A percentile compares a stretch with the other conserved stretches of the same genome.
Evolutionary conservation across 2,329 filamentous ascomycete species (phyloP).

Genomic region (Claviceps maximensis): DNA sequence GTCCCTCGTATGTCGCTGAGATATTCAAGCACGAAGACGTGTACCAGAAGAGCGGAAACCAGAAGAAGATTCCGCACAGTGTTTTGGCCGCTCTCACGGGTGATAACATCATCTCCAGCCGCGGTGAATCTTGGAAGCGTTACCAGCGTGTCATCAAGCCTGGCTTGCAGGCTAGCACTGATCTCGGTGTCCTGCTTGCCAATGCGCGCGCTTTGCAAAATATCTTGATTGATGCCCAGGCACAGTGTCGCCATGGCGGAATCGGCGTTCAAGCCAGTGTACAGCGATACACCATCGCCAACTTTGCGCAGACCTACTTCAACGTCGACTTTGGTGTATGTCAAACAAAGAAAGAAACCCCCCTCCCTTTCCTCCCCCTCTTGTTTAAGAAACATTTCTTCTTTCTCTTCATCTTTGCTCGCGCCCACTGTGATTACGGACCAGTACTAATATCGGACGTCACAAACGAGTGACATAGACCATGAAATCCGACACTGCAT

Average conservation of each 20-base stretch:
- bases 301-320: conserved; percentile 20
- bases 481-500: conserved; percentile 10
- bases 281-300: conserved; percentile 24
- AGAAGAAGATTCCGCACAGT: conserved; percentile 26
- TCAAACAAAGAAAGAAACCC: background rate
- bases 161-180: conserved; percentile 17
- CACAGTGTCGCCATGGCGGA: conserved; percentile 9
- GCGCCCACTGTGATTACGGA: background rate
- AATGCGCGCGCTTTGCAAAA: conserved; percentile 14
- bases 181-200: conserved; percentile 10
- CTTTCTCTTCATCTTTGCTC: background rate
- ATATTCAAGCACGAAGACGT: conserved; percentile 20
- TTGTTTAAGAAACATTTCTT: too few species aligned
- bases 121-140: conserved; percentile 21
- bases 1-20: conserved; percentile 28
- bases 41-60: conserved; percentile 26
- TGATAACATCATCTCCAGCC: conserved; percentile 27
- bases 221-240: conserved; percentile 18
- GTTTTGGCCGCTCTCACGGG: conserved; percentile 24
- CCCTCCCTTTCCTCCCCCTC: background rate
- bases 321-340: conserved; percentile 13
- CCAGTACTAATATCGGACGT: background rate
- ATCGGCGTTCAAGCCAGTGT: conserved; percentile 19
- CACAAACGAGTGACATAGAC: conserved; percentile 9
- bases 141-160: conserved; percentile 24